Conservation (phyloP, 2,329 filamentous ascomycete species). For the Didymella glomerata region DNA sequence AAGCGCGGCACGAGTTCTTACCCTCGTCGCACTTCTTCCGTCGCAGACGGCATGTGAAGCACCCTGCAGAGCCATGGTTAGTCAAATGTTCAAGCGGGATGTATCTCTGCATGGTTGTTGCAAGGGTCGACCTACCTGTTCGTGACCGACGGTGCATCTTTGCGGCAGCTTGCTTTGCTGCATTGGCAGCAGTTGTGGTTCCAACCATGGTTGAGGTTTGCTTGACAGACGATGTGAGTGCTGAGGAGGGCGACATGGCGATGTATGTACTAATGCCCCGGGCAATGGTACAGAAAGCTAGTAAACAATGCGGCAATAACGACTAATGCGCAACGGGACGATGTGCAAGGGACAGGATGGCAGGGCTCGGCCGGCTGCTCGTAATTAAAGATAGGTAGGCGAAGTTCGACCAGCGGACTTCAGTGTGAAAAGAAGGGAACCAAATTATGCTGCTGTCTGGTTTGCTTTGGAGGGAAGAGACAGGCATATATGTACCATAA, state of each 20-base stretch:
- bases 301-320: slow-evolving; percentile 54
- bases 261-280: slow-evolving; percentile 53
- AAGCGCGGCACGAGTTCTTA: slow-evolving; percentile 70
- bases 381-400: slow-evolving; percentile 58
- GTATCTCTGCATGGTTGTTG: slow-evolving; percentile 48
- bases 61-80: slow-evolving; percentile 61
- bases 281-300: slow-evolving; percentile 51
- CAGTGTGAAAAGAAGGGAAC: slow-evolving; percentile 51
- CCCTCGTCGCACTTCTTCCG: slow-evolving; percentile 76
- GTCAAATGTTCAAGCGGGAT: slow-evolving; percentile 42
- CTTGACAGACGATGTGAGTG: slow-evolving; percentile 53
- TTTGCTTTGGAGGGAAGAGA: slow-evolving; percentile 40
- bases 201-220: slow-evolving; percentile 60
- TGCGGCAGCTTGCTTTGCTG: slow-evolving; percentile 66
- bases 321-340: slow-evolving; percentile 53
- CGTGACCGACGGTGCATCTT: slow-evolving; percentile 95
- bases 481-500: slow-evolving; percentile 57
- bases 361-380: slow-evolving; percentile 53
- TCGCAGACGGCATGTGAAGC: slow-evolving; percentile 72
- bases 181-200: slow-evolving; percentile 59
- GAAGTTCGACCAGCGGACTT: slow-evolving; percentile 60
- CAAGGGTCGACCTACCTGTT: slow-evolving; percentile 74
- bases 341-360: slow-evolving; percentile 54
- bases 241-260: slow-evolving; percentile 60
- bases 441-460: slow-evolving; percentile 59